These are phyloP conservation scores for Spergularia azorica DNA, from an alignment of 179 eudicot genomes.

Conservation along the genomic window DNA sequence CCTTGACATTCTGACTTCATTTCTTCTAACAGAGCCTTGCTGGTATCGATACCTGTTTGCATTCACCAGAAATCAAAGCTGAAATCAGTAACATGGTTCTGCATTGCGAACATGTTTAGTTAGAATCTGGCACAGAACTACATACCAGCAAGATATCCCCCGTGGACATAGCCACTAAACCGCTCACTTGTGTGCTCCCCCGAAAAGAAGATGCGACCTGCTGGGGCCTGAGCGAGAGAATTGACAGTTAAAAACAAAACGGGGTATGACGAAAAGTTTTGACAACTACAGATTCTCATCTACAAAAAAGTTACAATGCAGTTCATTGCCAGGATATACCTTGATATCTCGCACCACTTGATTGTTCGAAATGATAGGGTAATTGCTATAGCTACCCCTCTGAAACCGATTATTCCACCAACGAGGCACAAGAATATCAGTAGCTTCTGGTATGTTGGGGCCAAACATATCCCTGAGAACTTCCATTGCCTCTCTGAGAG, in stretches of 20 bases:
- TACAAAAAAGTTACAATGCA: not conserved
- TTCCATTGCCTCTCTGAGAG: slow-evolving; percentile 83
- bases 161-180: slow-evolving; percentile 89
- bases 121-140: not conserved
- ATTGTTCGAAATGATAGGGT: slow-evolving; percentile 64
- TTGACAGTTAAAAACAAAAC: not conserved
- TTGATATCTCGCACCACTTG: slow-evolving; percentile 57
- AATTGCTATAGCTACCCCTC: slow-evolving; percentile 84
- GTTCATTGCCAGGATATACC: slow-evolving; percentile 36
- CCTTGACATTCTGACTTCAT: slow-evolving; percentile 47
- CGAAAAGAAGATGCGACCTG: slow-evolving; percentile 70
- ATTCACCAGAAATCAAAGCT: slow-evolving; percentile 7
- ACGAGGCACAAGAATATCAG: slow-evolving; percentile 75
- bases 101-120: not conserved
- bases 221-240: slow-evolving; percentile 55
- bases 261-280: not conserved
- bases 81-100: slow-evolving; percentile 4
- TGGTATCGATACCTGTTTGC: slow-evolving; percentile 70
- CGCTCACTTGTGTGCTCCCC: slow-evolving; percentile 95
- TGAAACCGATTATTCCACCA: slow-evolving; percentile 93
- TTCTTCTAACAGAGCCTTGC: slow-evolving; percentile 62
- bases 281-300: not conserved
- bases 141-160: slow-evolving; percentile 83
- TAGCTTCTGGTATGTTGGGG: slow-evolving; percentile 72
- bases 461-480: slow-evolving; percentile 86